Evolutionary conservation across 164 flowering plant species (phyloP).

Genomic region (Sextonia rubra): DNA sequence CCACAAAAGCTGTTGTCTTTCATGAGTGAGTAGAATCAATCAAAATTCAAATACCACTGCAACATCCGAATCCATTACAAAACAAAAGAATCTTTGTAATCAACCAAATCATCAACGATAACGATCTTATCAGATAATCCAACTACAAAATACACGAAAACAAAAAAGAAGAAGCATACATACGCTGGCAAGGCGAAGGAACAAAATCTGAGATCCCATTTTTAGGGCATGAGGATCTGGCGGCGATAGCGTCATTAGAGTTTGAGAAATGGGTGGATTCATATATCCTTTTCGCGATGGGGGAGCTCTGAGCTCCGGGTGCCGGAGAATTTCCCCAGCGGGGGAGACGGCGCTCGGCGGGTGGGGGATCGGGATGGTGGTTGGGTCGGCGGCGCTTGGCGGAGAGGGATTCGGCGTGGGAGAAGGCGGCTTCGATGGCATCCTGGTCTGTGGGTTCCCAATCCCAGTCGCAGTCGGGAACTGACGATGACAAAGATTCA

Average conservation of each 20-base stretch:
- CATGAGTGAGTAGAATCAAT: no score
- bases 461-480: conserved; percentile 9
- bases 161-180: neutral
- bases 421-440: conserved; percentile 11
- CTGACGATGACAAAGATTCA: no score
- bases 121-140: neutral
- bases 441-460: conserved; percentile 3
- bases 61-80: neutral
- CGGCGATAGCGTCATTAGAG: neutral
- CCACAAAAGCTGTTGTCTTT: no score
- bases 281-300: neutral
- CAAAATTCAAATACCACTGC: no score
- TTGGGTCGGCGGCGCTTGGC: neutral
- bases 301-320: neutral
- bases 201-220: neutral
- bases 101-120: neutral
- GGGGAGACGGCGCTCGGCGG: conserved; percentile 11
- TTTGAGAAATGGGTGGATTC: neutral
- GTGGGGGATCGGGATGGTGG: neutral
- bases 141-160: no score
- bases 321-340: neutral
- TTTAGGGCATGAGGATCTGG: neutral
- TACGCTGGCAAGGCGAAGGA: conserved; percentile 11
- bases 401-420: neutral
- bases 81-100: neutral